Evolutionary conservation across 139 green algal species (phyloP).

Genomic region (Chlamydomonas schloesseri): DNA sequence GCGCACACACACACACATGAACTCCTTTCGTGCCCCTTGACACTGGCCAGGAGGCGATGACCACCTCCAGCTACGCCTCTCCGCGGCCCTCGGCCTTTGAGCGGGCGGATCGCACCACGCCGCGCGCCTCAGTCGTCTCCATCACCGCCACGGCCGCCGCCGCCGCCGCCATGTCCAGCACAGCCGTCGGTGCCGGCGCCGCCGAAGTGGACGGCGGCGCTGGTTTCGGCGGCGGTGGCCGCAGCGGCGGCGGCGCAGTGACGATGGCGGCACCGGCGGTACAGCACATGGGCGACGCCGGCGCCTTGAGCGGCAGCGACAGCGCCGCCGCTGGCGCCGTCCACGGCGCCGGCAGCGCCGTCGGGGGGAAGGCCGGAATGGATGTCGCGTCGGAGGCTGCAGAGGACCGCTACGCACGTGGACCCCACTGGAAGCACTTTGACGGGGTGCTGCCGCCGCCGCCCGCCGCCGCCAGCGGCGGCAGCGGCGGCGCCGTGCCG

Average conservation of each 20-base stretch:
- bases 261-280: too few relatives aligned
- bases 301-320: background rate
- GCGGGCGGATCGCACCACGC: too few relatives aligned
- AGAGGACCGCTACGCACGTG: background rate
- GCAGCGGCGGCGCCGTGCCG: too few relatives aligned
- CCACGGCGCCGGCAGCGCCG: background rate
- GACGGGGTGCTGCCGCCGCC: background rate
- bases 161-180: too few relatives aligned
- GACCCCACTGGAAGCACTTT: slow-evolving; percentile 14
- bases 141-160: background rate
- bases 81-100: background rate
- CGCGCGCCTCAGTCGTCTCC: background rate
- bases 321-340: background rate
- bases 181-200: background rate
- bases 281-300: background rate
- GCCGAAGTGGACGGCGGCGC: too few relatives aligned
- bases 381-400: too few relatives aligned
- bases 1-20: too few relatives aligned
- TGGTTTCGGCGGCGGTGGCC: background rate
- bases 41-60: background rate
- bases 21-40: too few relatives aligned
- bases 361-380: background rate
- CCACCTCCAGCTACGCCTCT: background rate
- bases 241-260: background rate
- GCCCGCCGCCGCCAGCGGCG: background rate